These are phyloP conservation scores for Termitomyces sp. DNA, from an alignment of 768 basidiomycete species.

Conservation along the genomic window DNA sequence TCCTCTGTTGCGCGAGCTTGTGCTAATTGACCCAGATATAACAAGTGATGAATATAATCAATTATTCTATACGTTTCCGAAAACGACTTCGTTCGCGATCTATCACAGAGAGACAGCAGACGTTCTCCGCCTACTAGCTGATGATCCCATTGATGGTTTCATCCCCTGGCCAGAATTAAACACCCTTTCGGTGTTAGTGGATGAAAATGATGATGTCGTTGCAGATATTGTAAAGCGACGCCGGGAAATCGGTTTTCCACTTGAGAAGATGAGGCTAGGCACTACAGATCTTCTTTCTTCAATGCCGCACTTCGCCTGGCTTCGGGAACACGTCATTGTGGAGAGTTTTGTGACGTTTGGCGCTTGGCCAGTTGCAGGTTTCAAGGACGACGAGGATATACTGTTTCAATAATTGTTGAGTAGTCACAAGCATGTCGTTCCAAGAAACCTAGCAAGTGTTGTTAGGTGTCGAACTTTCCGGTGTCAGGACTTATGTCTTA, in stretches of 20 bases:
- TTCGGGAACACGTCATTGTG: conserved; percentile 14
- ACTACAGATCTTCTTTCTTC: conserved; percentile 14
- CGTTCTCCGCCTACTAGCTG: conserved; percentile 22
- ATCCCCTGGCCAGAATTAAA: conserved; percentile 30
- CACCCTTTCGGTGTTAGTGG: conserved; percentile 23
- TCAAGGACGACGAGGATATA: conserved; percentile 25
- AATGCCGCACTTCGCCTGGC: conserved; percentile 7
- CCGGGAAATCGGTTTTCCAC: conserved; percentile 18
- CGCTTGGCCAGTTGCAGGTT: conserved; percentile 24
- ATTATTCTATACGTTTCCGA: conserved; percentile 27
- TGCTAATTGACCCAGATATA: conserved; percentile 36
- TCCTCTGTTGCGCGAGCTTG: conserved; percentile 28
- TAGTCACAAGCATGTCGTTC: not conserved
- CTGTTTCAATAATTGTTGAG: conserved; percentile 12
- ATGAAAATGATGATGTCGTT: conserved; percentile 20
- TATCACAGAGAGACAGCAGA: conserved; percentile 16
- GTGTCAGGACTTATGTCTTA: not conserved
- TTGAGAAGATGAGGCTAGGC: conserved; percentile 24
- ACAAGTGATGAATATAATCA: conserved; percentile 22
- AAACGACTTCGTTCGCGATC: conserved; percentile 25
- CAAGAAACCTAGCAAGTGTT: not conserved
- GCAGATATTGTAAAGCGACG: conserved; percentile 20
- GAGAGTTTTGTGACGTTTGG: conserved; percentile 20
- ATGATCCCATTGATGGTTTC: not conserved
- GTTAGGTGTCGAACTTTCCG: not conserved